Percentiles rank a stretch among this genome's conserved stretches.
phyloP scores from a whole-genome alignment of 2,329 filamentous ascomycete genomes.

The Pseudocercospora ulei region DNA sequence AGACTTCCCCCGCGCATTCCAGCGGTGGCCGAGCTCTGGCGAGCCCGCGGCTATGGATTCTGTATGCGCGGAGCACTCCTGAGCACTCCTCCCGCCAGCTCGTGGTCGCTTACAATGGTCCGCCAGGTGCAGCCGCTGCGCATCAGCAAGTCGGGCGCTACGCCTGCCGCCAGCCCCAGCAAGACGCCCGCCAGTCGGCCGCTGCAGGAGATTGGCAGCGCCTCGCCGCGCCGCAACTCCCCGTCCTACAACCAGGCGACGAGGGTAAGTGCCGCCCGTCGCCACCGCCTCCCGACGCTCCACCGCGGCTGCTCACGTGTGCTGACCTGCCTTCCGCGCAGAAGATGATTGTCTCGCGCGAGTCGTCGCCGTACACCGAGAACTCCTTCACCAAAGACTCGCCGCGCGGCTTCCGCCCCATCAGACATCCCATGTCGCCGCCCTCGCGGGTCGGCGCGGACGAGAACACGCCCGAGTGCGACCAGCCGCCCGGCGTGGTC shows the following conservation, averaged over 20 bases:
- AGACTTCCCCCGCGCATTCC: conserved; percentile 16
- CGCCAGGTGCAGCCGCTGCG: conserved; percentile 62
- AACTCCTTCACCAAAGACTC: conserved; percentile 42
- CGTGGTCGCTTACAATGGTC: conserved; percentile 20
- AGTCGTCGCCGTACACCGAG: conserved; percentile 62
- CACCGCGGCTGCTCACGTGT: conserved; percentile 8
- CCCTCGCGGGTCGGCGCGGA: conserved; percentile 47
- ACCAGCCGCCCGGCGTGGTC: conserved; percentile 55
- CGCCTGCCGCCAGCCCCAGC: conserved; percentile 49
- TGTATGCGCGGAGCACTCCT: conserved; percentile 13
- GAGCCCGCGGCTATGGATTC: conserved; percentile 19
- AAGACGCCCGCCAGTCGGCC: conserved; percentile 49
- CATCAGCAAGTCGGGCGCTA: conserved; percentile 58
- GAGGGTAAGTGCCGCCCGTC: conserved; percentile 47
- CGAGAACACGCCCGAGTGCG: conserved; percentile 55
- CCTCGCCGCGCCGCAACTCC: conserved; percentile 80
- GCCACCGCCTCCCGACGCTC: conserved; percentile 2
- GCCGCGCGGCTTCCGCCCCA: conserved; percentile 84
- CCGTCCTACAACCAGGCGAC: conserved; percentile 72
- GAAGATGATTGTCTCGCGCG: conserved; percentile 60
- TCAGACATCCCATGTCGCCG: conserved; percentile 57
- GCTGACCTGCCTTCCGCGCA: conserved; percentile 34
- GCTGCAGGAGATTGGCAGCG: conserved; percentile 78
- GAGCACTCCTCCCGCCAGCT: neutral
- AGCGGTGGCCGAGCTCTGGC: conserved; percentile 13